Evolutionary conservation across 2,329 filamentous ascomycete genomes (phyloP), one percentile per base, ranked within the genome.

Genomic region (Fusarium napiforme): DNA sequence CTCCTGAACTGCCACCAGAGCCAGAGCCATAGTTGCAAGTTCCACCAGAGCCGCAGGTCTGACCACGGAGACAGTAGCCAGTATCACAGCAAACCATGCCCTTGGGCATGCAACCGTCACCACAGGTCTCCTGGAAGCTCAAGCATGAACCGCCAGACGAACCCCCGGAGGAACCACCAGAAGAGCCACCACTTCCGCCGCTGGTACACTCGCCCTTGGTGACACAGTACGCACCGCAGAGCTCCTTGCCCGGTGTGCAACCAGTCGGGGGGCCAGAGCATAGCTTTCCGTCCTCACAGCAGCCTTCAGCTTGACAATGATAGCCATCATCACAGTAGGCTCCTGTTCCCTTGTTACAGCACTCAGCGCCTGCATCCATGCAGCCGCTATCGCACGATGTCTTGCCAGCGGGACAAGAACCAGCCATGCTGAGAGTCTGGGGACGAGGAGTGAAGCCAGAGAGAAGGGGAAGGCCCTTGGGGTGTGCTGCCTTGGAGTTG

Each of bases 271-370:
- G n/a, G n/a, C 81, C 80, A 8, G 73, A 67, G 73, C 81, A 83
- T 26, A 76, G 63, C 57, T 79, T 64, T 56, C 82, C 82, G n/a
- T 71, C 58, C 18, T 71, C 66, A 56, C 81, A 83, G 74, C 81
- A 83, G n/a, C 80, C 80, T 9, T 74, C 69, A 6, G 47, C 11
- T 40, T 73, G 65, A 61, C 81, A 83, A 64, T 77, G 77, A 26
- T 78, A 71, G 10, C 79, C 81, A 18, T 55, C n/a, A 12, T 78
- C 74, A 71, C 81, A 83, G 66, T 78, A 83, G 19, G 75, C 64
- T 39, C 80, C 79, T 21, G 67, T 66, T 52, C 78, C 75, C 45
- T 60, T 64, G 65, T 45, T 55, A 58, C 81, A 83, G 73, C 82
- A 84, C n/a, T 64, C 28, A 18, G 70, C 77, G 14, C 58, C 61